These are phyloP conservation scores for Plantago ovata DNA, from an alignment of 257 asterid genomes.

Conservation along the genomic window DNA sequence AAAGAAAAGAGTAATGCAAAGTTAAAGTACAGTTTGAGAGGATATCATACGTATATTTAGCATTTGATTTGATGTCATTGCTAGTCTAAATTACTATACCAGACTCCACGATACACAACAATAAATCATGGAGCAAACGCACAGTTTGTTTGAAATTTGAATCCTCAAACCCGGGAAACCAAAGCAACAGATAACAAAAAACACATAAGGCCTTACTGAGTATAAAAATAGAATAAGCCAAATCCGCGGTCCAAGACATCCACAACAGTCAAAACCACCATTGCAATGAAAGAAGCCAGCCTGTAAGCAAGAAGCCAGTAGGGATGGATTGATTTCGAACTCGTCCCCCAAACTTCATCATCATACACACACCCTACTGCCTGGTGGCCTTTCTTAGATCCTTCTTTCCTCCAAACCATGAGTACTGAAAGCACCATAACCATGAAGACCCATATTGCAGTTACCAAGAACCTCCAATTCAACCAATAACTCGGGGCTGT, in stretches of 20 bases:
- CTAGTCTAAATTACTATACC: too few relatives aligned
- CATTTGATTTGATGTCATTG: too few relatives aligned
- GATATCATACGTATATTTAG: neutral
- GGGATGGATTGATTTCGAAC: conserved; percentile 51
- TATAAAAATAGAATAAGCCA: conserved; percentile 56
- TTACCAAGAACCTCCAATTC: conserved; percentile 72
- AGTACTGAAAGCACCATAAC: conserved; percentile 41
- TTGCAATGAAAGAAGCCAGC: conserved; percentile 43
- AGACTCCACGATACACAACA: too few relatives aligned
- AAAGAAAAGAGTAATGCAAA: conserved; percentile 20
- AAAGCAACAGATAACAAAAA: neutral
- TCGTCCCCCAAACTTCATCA: conserved; percentile 68
- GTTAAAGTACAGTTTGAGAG: neutral
- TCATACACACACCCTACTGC: conserved; percentile 33
- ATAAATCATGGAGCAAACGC: conserved; percentile 11
- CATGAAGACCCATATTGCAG: conserved; percentile 50
- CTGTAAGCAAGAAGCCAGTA: conserved; percentile 67
- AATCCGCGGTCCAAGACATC: conserved; percentile 45
- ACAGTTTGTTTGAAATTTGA: too few relatives aligned
- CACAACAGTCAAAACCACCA: conserved; percentile 51
- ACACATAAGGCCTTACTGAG: conserved; percentile 53
- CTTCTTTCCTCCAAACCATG: conserved; percentile 72
- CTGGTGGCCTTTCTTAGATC: conserved; percentile 29
- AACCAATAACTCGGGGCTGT: conserved; percentile 69
- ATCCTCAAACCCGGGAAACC: neutral